phyloP scores from a whole-genome alignment of 176 grass and related monocot genomes.

The Otatea glauca region DNA sequence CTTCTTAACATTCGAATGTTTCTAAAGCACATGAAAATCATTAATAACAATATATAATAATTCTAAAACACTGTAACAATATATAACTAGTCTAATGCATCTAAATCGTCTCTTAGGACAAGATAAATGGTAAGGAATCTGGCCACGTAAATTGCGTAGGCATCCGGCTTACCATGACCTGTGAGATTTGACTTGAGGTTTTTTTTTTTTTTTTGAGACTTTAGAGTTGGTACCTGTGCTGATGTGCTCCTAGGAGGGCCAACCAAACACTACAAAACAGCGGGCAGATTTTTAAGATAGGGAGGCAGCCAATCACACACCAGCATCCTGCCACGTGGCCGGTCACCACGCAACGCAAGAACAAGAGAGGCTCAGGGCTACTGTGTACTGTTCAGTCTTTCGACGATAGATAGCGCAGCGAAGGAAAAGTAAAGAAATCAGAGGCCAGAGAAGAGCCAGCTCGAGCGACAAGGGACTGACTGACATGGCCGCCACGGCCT shows the following conservation, averaged over 20 bases:
- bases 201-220: too few relatives aligned
- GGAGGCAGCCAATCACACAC: conserved; percentile 56
- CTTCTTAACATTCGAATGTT: too few relatives aligned
- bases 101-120: too few relatives aligned
- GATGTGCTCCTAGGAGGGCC: neutral
- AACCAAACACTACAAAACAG: conserved; percentile 8
- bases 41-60: too few relatives aligned
- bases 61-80: too few relatives aligned
- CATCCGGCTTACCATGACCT: too few relatives aligned
- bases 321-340: conserved; percentile 40
- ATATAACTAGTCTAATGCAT: too few relatives aligned
- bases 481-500: conserved; percentile 57
- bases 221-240: too few relatives aligned
- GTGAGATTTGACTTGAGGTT: too few relatives aligned
- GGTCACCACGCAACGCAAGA: neutral
- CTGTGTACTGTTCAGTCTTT: neutral
- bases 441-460: conserved; percentile 21
- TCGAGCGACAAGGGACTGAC: conserved; percentile 11
- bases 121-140: too few relatives aligned
- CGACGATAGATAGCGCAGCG: neutral
- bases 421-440: neutral
- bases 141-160: too few relatives aligned
- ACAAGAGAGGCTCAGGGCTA: conserved; percentile 6
- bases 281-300: conserved; percentile 59
- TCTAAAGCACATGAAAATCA: too few relatives aligned